Evolutionary conservation across 2,329 filamentous ascomycete genomes (phyloP).

Genomic region (Aspergillus quadricinctus): DNA sequence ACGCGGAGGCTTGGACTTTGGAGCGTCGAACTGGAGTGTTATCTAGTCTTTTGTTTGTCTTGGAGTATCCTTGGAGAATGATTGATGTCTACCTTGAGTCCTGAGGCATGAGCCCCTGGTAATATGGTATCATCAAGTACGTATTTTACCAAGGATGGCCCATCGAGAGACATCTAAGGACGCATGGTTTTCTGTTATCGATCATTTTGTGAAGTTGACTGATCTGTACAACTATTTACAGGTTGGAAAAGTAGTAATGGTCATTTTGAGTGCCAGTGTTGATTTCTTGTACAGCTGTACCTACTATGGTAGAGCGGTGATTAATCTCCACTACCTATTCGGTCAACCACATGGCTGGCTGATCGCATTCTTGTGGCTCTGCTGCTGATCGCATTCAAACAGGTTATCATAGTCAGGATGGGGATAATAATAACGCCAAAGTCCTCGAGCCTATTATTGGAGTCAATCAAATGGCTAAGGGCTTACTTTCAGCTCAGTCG

Average conservation of each 20-base stretch:
- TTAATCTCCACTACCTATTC: neutral
- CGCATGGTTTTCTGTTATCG: neutral
- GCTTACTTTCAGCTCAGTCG: neutral
- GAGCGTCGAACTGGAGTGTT: too few relatives aligned
- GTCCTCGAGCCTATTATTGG: too few relatives aligned
- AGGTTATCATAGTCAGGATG: neutral
- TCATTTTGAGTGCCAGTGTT: neutral
- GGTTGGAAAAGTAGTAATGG: too few relatives aligned
- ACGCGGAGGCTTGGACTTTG: neutral
- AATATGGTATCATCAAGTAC: too few relatives aligned
- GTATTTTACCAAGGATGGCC: too few relatives aligned
- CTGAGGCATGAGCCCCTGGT: too few relatives aligned
- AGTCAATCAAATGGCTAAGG: neutral
- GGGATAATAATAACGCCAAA: neutral
- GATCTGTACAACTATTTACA: neutral
- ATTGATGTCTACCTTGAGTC: too few relatives aligned
- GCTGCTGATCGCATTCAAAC: neutral
- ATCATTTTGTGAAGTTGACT: neutral
- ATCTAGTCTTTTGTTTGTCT: neutral
- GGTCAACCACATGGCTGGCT: neutral
- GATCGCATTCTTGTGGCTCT: neutral
- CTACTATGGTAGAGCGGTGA: too few relatives aligned
- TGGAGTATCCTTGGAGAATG: neutral
- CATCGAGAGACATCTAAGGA: neutral
- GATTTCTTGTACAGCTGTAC: too few relatives aligned